Evolutionary conservation across 2,329 filamentous ascomycete genomes (phyloP).

Genomic region (Nigrospora osmanthi): DNA sequence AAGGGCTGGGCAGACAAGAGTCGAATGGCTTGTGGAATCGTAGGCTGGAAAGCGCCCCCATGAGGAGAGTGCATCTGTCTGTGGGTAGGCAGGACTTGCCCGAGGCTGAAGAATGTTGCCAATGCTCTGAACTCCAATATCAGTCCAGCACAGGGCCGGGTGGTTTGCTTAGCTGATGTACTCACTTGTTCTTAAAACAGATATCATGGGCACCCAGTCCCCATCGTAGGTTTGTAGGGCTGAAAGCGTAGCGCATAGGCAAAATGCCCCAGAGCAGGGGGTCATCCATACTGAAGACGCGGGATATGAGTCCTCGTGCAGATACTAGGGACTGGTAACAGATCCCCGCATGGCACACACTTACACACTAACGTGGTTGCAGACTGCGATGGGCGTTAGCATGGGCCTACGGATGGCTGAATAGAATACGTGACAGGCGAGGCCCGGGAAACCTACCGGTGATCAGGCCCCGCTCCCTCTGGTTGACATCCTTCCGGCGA

Average conservation of each 20-base stretch:
- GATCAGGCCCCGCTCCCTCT: constrained; percentile 68
- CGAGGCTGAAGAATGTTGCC: constrained; percentile 76
- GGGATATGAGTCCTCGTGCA: not conserved
- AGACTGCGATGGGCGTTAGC: constrained; percentile 46
- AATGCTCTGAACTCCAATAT: constrained; percentile 44
- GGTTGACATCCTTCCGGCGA: constrained; percentile 56
- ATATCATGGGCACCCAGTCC: constrained; percentile 90
- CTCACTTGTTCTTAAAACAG: constrained; percentile 80
- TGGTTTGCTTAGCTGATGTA: constrained; percentile 1
- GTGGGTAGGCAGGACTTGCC: constrained; percentile 87
- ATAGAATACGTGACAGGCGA: not conserved
- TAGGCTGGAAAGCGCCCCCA: constrained; percentile 86
- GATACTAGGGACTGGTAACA: not conserved
- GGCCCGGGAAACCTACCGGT: constrained; percentile 52
- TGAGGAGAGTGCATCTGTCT: constrained; percentile 67
- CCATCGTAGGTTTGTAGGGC: constrained; percentile 75
- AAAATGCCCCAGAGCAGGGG: constrained; percentile 89
- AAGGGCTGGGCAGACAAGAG: constrained; percentile 61
- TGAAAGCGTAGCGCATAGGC: constrained; percentile 64
- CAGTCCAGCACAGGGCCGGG: constrained; percentile 1
- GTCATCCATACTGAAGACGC: constrained; percentile 68
- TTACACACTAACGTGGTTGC: constrained; percentile 85
- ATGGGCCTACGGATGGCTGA: not conserved
- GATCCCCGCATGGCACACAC: constrained; percentile 30
- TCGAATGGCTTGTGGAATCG: constrained; percentile 76